Evolutionary conservation across 345 rosid species (phyloP), one percentile per base, ranked within the genome.

Genomic region (Citrus trifoliata): DNA sequence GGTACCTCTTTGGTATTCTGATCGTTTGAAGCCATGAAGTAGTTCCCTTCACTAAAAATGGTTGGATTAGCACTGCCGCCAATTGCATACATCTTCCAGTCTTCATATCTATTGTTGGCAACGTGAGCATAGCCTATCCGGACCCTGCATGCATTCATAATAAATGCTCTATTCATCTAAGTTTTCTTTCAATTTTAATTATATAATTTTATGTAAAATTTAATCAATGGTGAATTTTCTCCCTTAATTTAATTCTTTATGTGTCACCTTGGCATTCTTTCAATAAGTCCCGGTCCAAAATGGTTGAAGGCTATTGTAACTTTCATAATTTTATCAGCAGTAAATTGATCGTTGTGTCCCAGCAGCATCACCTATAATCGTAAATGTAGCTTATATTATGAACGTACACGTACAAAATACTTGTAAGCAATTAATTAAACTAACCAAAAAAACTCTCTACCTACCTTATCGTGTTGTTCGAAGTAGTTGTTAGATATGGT

Each of bases 11-110:
- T 95, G 58, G 86, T 80, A 71, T 76, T 73, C 6, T 73, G 74
- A 69, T 87, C 74, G 70, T 76, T 69, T 22, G 97, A 87, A 63
- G 99, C 98, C 32, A 85, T 78, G 83, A 90, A 95, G 82, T 93
- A 88, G 86, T 93, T 93, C 19, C 96, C 99, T 85, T 95, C 95
- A 65, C 99, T 95, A 74, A 89, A 88, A 70, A 93, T 95, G 74
- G 98, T 93, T 12, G 99, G 99, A 76, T 91, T 78, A 24, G 97
- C 95, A 68, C 98, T 94, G 32, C 98, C 99, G 70, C 98, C 99
- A 27, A 95, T 90, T 59, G 97, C 95, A 81, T 94, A 95, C 98
- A 95, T 95, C 79, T 80, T 83, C 99, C 99, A 95, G 71, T 91
- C 88, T 72, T 93, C 95, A 71, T 95, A 95, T 37, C 91, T 88